Evolutionary conservation across 2,329 filamentous ascomycete species (phyloP), one percentile per base, ranked within the genome.

Genomic region (Aureobasidium musti): DNA sequence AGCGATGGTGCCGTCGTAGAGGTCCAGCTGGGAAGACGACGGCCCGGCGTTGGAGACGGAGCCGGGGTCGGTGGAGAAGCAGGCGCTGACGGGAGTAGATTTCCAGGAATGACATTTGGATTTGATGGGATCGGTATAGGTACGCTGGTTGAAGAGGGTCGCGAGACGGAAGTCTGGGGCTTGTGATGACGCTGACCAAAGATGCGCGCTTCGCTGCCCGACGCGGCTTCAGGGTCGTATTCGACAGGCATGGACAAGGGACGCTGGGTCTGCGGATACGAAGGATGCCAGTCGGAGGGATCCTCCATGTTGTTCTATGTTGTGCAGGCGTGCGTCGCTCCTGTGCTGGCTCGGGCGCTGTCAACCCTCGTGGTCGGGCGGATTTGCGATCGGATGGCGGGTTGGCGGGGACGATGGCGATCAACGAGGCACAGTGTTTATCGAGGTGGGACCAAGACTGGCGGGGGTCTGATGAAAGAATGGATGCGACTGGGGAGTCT

Each of bases 1-100:
- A 53, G 61, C 19, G 97, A 91, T 74, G 91, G 87, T 68, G 92
- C 89, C 49, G 89, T 88, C 23, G 89, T 88, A 69, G 87, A 87
- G 74, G 88, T 91, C 90, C 91, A 93, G 78, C 91, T 89, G 17
- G 84, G 84, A n/a, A 81, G 82, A 69, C 85, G 78, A 69, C 87
- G 84, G 70, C 85, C 85, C 26, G 87, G 87, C 19, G 86, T 88
- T 5, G 87, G 87, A 74, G 85, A 88, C 7, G 87, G 87, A 33
- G 87, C 87, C 13, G 87, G 87, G n/a, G 87, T 89, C 19, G 87
- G 87, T 70, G 87, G 87, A 57, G 86, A 89, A 14, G 86, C 84
- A 23, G 87, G 86, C 64, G 86, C 86, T 6, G 87, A 88, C 21
- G 86, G 85, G 10, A 87, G 81, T n/a, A 87, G 82, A 71, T 83